These are phyloP conservation scores for Basipetospora chlamydospora DNA, from an alignment of 2,329 filamentous ascomycete genomes.

Conservation along the genomic window DNA sequence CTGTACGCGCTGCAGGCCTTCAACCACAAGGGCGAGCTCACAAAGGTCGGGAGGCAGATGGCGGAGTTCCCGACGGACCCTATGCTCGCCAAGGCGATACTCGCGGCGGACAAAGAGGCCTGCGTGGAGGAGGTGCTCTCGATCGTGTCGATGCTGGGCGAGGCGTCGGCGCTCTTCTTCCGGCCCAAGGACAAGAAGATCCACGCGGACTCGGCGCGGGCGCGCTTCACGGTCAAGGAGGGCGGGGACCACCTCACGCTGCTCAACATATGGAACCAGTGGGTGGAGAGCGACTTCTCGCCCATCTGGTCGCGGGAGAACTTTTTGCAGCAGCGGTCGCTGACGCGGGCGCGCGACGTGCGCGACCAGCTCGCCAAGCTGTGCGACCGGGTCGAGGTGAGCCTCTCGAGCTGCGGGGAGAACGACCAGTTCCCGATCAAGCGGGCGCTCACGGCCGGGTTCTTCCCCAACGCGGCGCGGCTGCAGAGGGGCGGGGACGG, in stretches of 20 bases:
- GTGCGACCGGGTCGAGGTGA: conserved; percentile 84
- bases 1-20: conserved; percentile 82
- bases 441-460: conserved; percentile 78
- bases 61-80: conserved; percentile 88
- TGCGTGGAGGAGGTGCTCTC: conserved; percentile 87
- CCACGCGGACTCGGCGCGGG: conserved; percentile 79
- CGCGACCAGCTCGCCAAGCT: conserved; percentile 84
- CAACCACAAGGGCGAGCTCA: conserved; percentile 77
- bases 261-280: conserved; percentile 90
- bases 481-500: conserved; percentile 71
- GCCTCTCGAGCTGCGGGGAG: conserved; percentile 51
- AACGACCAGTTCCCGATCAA: conserved; percentile 61
- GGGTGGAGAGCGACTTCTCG: conserved; percentile 82
- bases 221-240: conserved; percentile 72
- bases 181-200: conserved; percentile 95
- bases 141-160: conserved; percentile 87
- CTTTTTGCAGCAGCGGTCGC: conserved; percentile 80
- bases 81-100: conserved; percentile 77
- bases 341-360: conserved; percentile 80
- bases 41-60: conserved; percentile 85
- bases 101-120: conserved; percentile 79
- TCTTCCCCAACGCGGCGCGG: conserved; percentile 84
- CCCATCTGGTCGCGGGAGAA: conserved; percentile 84
- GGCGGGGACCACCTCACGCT: conserved; percentile 71
- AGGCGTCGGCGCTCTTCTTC: conserved; percentile 82